phyloP scores from a whole-genome alignment of 2,329 filamentous ascomycete genomes.

The Alternaria solani region DNA sequence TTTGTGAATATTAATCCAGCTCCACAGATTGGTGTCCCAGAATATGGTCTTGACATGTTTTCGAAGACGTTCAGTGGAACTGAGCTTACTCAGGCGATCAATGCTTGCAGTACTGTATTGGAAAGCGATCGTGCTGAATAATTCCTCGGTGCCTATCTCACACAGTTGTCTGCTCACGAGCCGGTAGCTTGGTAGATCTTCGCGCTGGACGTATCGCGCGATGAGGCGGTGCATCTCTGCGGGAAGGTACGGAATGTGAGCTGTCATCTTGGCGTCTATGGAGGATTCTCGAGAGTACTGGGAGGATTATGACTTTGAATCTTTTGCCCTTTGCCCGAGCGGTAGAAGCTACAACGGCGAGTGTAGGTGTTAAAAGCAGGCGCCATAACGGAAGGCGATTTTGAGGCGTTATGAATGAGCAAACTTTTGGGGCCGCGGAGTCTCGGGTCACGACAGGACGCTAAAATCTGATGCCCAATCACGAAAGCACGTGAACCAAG shows the following conservation, averaged over 20 bases:
- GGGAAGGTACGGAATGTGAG: conserved; percentile 16
- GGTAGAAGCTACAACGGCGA: not conserved
- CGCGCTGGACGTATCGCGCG: conserved; percentile 11
- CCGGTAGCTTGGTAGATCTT: conserved; percentile 21
- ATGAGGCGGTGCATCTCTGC: conserved; percentile 22
- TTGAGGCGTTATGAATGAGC: not conserved
- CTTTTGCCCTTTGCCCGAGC: not conserved
- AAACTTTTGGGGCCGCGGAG: not conserved
- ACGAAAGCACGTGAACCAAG: conserved; percentile 7
- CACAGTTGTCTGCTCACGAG: conserved; percentile 14
- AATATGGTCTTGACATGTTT: conserved; percentile 16
- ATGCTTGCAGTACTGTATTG: conserved; percentile 17
- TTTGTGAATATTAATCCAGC: conserved; percentile 1
- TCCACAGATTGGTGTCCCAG: conserved; percentile 22
- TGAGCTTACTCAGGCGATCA: conserved; percentile 13
- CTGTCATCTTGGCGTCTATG: not conserved
- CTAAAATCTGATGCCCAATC: not conserved
- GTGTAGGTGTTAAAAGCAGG: not conserved
- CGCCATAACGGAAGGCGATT: not conserved
- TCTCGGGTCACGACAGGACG: not conserved
- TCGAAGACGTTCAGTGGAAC: conserved; percentile 9
- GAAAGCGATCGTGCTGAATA: conserved; percentile 22
- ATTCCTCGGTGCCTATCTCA: conserved; percentile 10
- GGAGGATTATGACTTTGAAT: not conserved
- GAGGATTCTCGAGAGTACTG: not conserved